Percentiles rank a stretch among this genome's conserved stretches.
phyloP scores from a whole-genome alignment of 2,329 filamentous ascomycete genomes.

The Lasiodiplodia hormozganensis region DNA sequence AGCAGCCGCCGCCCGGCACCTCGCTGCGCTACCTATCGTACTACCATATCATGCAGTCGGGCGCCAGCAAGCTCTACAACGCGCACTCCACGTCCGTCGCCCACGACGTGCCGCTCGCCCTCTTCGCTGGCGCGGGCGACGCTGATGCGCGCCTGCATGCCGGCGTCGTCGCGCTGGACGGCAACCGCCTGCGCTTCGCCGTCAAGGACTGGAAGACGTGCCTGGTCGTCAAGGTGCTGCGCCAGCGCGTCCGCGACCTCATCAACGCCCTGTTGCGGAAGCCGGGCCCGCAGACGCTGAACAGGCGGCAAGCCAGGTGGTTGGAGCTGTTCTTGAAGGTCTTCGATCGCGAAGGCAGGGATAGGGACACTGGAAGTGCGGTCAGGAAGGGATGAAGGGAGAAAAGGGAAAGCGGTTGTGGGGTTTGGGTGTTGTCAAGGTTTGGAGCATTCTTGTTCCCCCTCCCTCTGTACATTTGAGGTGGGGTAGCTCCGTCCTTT shows the following conservation, averaged over 20 bases:
- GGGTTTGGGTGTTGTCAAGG: neutral
- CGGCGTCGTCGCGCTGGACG: slow-evolving; percentile 85
- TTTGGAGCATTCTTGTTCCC: no score
- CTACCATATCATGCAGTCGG: slow-evolving; percentile 87
- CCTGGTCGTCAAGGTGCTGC: slow-evolving; percentile 84
- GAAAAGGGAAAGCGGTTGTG: neutral
- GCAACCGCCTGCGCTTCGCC: slow-evolving; percentile 83
- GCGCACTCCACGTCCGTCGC: slow-evolving; percentile 75
- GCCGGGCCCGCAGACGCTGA: slow-evolving; percentile 46
- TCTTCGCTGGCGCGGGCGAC: slow-evolving; percentile 75
- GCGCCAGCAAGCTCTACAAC: slow-evolving; percentile 75
- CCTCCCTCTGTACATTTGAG: no score
- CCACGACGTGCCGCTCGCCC: slow-evolving; percentile 72
- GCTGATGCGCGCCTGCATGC: slow-evolving; percentile 89
- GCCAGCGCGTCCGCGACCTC: slow-evolving; percentile 76
- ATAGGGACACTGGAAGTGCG: slow-evolving; percentile 1
- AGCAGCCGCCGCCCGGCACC: slow-evolving; percentile 54
- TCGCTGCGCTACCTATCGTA: slow-evolving; percentile 84
- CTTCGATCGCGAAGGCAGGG: slow-evolving; percentile 21
- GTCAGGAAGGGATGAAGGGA: slow-evolving; percentile 16
- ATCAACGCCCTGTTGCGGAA: slow-evolving; percentile 72
- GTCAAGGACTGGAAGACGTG: slow-evolving; percentile 89
- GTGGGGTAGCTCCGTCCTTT: no score
- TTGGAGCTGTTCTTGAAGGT: slow-evolving; percentile 38
- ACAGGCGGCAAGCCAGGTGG: slow-evolving; percentile 51